Evolutionary conservation across 768 basidiomycete genomes (phyloP).

Genomic region (Leccinum longicurvipes): DNA sequence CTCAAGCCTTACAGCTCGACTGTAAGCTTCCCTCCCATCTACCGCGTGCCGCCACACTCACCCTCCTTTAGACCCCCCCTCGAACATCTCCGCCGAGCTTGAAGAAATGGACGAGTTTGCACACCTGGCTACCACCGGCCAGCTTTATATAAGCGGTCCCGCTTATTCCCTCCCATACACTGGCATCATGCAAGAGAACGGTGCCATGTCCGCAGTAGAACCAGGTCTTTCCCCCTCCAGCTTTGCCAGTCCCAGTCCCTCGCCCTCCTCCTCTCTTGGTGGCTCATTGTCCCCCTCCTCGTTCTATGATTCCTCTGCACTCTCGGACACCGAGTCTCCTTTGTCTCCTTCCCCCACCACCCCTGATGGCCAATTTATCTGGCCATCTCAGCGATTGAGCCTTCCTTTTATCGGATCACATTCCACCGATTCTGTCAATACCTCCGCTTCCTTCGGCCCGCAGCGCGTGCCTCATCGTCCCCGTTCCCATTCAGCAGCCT

Average conservation of each 20-base stretch:
- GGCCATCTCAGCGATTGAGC: background rate
- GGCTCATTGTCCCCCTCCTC: slow-evolving; percentile 24
- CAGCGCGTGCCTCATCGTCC: slow-evolving; percentile 13
- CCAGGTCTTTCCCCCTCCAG: slow-evolving; percentile 9
- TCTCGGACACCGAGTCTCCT: slow-evolving; percentile 23
- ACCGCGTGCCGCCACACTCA: slow-evolving; percentile 17
- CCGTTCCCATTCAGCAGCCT: slow-evolving; percentile 13
- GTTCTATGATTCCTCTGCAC: background rate
- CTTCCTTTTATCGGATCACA: background rate
- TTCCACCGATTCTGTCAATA: slow-evolving; percentile 2
- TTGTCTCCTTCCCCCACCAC: slow-evolving; percentile 18
- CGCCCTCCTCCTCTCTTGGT: slow-evolving; percentile 25
- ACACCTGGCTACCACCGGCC: slow-evolving; percentile 3
- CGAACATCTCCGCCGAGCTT: slow-evolving; percentile 1
- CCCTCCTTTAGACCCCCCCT: background rate
- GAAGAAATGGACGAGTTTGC: slow-evolving; percentile 22
- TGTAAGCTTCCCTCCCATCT: slow-evolving; percentile 4
- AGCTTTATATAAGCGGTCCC: slow-evolving; percentile 7
- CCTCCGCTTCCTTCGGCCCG: background rate
- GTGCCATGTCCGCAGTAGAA: background rate
- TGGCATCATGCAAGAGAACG: slow-evolving; percentile 14
- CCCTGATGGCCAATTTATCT: slow-evolving; percentile 8
- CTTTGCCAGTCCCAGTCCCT: slow-evolving; percentile 18
- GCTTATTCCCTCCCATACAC: slow-evolving; percentile 6
- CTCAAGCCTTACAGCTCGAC: background rate